Conservation (phyloP, 768 basidiomycete genomes). For the Pisolithus microcarpus region DNA sequence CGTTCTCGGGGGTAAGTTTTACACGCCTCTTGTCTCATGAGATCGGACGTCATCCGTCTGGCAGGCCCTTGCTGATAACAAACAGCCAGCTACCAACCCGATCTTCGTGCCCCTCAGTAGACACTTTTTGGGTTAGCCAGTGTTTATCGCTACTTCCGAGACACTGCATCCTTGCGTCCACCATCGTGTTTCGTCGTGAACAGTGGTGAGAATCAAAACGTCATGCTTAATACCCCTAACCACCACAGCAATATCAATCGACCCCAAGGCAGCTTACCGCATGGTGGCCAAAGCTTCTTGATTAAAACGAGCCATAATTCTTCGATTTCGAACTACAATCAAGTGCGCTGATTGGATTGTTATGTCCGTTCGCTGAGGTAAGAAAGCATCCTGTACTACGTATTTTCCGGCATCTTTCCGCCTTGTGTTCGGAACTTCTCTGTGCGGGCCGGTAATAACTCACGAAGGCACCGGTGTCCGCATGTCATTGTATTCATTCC, state of each 20-base stretch:
- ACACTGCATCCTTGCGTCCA: not conserved
- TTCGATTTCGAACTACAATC: slow-evolving; percentile 1
- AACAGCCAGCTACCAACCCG: not conserved
- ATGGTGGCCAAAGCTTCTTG: slow-evolving; percentile 1
- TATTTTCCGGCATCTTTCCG: not conserved
- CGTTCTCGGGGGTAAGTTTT: not conserved
- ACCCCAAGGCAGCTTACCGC: not conserved
- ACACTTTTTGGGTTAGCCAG: slow-evolving; percentile 1
- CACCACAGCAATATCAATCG: not conserved
- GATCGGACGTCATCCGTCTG: slow-evolving; percentile 4
- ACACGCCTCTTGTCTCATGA: slow-evolving; percentile 2
- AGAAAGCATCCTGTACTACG: not conserved
- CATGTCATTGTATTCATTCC: slow-evolving; percentile 33
- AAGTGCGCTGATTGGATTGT: slow-evolving; percentile 4
- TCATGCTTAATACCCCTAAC: slow-evolving; percentile 1
- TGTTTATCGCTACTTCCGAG: not conserved
- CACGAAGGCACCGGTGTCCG: slow-evolving; percentile 2
- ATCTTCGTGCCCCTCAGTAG: not conserved
- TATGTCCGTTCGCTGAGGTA: slow-evolving; percentile 5
- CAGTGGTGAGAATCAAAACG: not conserved
- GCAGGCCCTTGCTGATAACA: slow-evolving; percentile 1
- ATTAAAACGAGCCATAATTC: slow-evolving; percentile 1
- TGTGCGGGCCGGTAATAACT: too few species aligned
- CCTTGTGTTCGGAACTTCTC: too few species aligned
- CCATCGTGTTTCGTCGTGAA: not conserved